Evolutionary conservation across 768 basidiomycete species (phyloP).

Genomic region (Boletales sp.): DNA sequence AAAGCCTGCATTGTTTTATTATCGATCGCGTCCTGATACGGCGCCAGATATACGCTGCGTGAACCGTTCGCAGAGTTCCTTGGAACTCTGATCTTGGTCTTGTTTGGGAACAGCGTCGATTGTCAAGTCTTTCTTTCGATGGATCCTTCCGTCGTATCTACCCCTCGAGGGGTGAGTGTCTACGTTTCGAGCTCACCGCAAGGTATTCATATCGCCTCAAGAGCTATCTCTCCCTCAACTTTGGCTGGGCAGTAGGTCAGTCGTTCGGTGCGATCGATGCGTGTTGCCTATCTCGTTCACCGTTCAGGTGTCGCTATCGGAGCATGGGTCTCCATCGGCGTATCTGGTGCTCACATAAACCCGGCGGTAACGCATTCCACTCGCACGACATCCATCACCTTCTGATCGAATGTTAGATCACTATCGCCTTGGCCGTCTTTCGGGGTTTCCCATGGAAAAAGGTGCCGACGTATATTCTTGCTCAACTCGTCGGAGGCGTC

Average conservation of each 20-base stretch:
- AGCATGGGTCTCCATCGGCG: slow-evolving; percentile 59
- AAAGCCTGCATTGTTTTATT: slow-evolving; percentile 4
- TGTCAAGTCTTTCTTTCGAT: slow-evolving; percentile 50
- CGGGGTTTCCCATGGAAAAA: slow-evolving; percentile 75
- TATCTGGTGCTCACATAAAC: slow-evolving; percentile 69
- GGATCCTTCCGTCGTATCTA: slow-evolving; percentile 38
- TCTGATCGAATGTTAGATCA: slow-evolving; percentile 39
- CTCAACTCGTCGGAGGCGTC: slow-evolving; percentile 55
- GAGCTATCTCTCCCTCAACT: slow-evolving; percentile 16
- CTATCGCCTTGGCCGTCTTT: slow-evolving; percentile 55
- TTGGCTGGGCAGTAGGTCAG: slow-evolving; percentile 23
- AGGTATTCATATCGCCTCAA: slow-evolving; percentile 17
- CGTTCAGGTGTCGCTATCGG: too few relatives aligned
- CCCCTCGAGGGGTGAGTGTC: slow-evolving; percentile 49
- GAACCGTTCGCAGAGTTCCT: slow-evolving; percentile 63
- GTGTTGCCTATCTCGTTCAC: neutral
- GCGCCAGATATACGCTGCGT: slow-evolving; percentile 33
- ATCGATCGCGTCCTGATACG: neutral
- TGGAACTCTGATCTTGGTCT: slow-evolving; percentile 49
- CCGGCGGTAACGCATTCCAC: slow-evolving; percentile 44
- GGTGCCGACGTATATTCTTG: slow-evolving; percentile 56
- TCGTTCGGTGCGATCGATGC: neutral
- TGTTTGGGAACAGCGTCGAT: slow-evolving; percentile 52
- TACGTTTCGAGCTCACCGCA: too few relatives aligned
- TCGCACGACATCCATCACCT: neutral